A percentile compares a stretch with the other conserved stretches of the same genome.
phyloP scores from a whole-genome alignment of 2,329 filamentous ascomycete species.

The Cercospora brassicicola region DNA sequence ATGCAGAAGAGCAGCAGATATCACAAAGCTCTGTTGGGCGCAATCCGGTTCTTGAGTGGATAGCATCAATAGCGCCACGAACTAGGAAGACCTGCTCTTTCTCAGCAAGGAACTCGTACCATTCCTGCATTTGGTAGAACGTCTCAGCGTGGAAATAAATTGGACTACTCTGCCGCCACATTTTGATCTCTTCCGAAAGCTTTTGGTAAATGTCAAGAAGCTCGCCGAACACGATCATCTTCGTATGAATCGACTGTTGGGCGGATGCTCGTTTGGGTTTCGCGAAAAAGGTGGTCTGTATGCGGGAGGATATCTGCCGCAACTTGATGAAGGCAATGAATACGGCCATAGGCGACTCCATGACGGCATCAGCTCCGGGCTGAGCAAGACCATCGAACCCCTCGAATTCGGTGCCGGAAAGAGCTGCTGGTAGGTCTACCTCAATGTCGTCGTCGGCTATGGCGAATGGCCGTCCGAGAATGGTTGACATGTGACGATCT shows the following conservation, averaged over 20 bases:
- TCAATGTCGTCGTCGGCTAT: constrained; percentile 45
- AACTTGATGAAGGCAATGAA: constrained; percentile 45
- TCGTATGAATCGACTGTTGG: constrained; percentile 18
- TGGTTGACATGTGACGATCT: constrained; percentile 48
- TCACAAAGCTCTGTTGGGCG: constrained; percentile 14
- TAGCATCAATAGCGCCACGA: constrained; percentile 45
- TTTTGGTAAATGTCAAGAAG: constrained; percentile 9
- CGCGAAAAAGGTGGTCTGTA: constrained; percentile 27
- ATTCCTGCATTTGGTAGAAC: constrained; percentile 49
- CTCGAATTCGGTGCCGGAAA: constrained; percentile 37
- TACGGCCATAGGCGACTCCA: constrained; percentile 40
- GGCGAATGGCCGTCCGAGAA: constrained; percentile 46
- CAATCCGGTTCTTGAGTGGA: constrained; percentile 37
- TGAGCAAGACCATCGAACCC: neutral
- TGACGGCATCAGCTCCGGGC: neutral
- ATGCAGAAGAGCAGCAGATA: constrained; percentile 35
- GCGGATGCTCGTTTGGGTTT: neutral
- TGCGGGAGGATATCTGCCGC: constrained; percentile 45
- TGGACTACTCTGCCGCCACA: constrained; percentile 42
- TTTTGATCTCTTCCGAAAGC: constrained; percentile 35
- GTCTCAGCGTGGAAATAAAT: constrained; percentile 39
- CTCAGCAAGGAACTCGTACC: constrained; percentile 48
- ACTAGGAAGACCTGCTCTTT: constrained; percentile 47
- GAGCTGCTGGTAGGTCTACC: constrained; percentile 39
- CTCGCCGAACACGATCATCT: constrained; percentile 37